Base-by-base conservation (phyloP, 306 rosid genomes). In the Cucumis melo region DNA sequence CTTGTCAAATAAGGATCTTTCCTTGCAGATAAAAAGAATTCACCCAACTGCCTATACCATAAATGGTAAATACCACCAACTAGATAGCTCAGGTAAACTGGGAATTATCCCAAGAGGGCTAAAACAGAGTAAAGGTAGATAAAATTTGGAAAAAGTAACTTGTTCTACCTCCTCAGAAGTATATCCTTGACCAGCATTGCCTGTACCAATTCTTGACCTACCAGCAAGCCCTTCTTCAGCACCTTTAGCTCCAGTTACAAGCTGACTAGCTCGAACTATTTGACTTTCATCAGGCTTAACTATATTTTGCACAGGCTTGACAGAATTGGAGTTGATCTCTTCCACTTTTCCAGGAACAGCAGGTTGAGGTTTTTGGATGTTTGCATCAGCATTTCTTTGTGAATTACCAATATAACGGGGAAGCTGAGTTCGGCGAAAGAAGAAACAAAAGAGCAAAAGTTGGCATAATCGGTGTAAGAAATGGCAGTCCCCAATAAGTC, bases 111-210 rank as follows among this genome's bases (percentile, higher is more conserved):
- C 77, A n/a, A 74, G 64, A 5, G 65, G 23, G 36, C 36, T 10
- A 54, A 74, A 53, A 74, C 13, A 19, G 50, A 74, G 32, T 20
- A 32, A 74, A 74, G 17, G 9, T 24, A 8, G 16, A 1, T n/a
- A 54, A 55, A 59, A 76, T 23, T 41, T 27, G n/a, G 41, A 24
- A 57, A 16, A 39, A 76, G 58, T 9, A 72, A 46, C 57, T 48
- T 50, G 2, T 38, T 16, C 56, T 85, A 92, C 99, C 98, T 94
- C 99, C 77, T 94, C 99, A 81, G 88, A 94, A 13, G 93, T 94
- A 81, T 94, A 94, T 82, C 99, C 99, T 87, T 94, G 99, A 76
- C 98, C 99, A 77, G 99, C 98, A 89, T 94, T 94, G 77, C 99
- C 99, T 83, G 86, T 78, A 58, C 99, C 99, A 20, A 89, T 57